phyloP scores from a whole-genome alignment of 371 early-diverging fungal genomes.

The Apophysomyces ossiformis region DNA sequence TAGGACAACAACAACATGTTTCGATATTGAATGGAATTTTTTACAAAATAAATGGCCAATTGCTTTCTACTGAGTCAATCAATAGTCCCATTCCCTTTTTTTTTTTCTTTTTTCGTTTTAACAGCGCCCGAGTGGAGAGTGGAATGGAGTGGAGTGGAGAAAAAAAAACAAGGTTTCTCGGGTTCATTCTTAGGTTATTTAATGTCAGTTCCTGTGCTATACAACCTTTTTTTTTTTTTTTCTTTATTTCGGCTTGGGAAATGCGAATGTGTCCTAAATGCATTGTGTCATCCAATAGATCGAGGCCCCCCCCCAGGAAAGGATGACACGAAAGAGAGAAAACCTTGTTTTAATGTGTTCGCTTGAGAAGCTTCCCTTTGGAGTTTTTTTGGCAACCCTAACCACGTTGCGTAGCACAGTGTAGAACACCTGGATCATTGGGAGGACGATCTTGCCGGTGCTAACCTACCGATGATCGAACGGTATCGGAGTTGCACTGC shows the following conservation, averaged over 20 bases:
- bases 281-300: not conserved
- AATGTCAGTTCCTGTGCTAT: too few species aligned
- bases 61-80: too few species aligned
- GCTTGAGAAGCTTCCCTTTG: not conserved
- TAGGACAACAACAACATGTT: too few species aligned
- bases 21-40: too few species aligned
- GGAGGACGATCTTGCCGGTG: not conserved
- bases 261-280: not conserved
- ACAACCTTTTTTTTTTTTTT: too few species aligned
- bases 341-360: not conserved
- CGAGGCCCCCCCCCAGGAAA: constrained; percentile 1
- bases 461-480: constrained; percentile 6
- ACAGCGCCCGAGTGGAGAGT: too few species aligned
- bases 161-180: too few species aligned
- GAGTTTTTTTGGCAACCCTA: not conserved
- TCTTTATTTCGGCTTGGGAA: not conserved
- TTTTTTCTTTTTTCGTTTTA: too few species aligned
- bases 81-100: too few species aligned
- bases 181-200: too few species aligned
- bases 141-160: too few species aligned
- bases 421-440: constrained; percentile 3
- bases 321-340: not conserved
- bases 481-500: not conserved
- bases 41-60: too few species aligned
- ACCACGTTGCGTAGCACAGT: constrained; percentile 5